Evolutionary conservation across 2,329 filamentous ascomycete genomes (phyloP), one percentile per base, ranked within the genome.

Genomic region (Fusarium lateritium): DNA sequence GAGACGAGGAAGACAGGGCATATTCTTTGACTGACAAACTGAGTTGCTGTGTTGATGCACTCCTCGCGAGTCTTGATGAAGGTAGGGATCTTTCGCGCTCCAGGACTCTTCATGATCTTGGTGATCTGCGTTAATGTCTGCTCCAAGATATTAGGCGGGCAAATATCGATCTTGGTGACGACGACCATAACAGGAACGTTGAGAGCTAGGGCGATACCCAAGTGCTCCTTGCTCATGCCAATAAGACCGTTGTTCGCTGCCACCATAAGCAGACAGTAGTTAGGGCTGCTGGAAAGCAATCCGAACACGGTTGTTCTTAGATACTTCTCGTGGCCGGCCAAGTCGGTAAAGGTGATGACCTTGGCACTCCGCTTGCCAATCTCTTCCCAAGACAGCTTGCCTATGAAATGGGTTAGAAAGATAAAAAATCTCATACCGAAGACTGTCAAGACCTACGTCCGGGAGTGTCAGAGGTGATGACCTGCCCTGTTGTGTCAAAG

Each of bases 171-270:
- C 83, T 98, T 99, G 79, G 95, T 99, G 67, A 98, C 90, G 69
- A 98, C 91, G 5, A 98, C 94, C 93, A 99, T 97, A 73, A 99
- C 94, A 1, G 96, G 96, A 13, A 99, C 95, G 76, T 98, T 98
- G 52, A 99, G 84, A 1, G 96, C 94, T 33, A 98, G 84, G 0
- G 96, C 95, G 69, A 99, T 97, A 17, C 96, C 96, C 6, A 99
- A 83, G 79, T 99, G 96, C 83, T 99, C 96, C 85, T 97, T 97
- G 80, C 93, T 97, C 96, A 98, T 99, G 21, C 96, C 96, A 46
- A 98, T 93, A 45, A 99, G 84, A 5, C 96, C 96, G 76, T 99
- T 98, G 75, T 99, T 99, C 19, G 96, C 96, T 14, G 96, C 96
- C 1, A 99, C 96, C 96, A 99, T 99, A 47, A 99, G 88, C 28